phyloP scores from a whole-genome alignment of 2,329 filamentous ascomycete species.

The Cladophialophora carrionii region DNA sequence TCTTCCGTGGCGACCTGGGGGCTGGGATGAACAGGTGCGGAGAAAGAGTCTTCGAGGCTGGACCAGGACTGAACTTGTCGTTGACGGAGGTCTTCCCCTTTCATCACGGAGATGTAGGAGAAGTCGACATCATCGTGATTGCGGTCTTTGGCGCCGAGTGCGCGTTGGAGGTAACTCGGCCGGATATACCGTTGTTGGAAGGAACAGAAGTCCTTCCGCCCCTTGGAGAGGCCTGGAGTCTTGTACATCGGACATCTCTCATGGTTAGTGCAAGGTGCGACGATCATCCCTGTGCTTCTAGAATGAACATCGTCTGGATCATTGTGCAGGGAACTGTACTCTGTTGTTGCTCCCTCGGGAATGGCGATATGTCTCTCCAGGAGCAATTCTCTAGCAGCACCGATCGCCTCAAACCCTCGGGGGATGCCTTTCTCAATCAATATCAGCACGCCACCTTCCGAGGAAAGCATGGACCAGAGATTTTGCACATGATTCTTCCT shows the following conservation, averaged over 20 bases:
- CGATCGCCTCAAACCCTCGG: constrained; percentile 88
- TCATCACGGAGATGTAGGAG: constrained; percentile 83
- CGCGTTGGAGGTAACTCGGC: constrained; percentile 76
- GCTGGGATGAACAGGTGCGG: constrained; percentile 25
- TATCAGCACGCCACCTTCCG: constrained; percentile 82
- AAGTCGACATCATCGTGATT: constrained; percentile 92
- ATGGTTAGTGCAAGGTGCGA: constrained; percentile 81
- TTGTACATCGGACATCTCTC: constrained; percentile 85
- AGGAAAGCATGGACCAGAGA: constrained; percentile 83
- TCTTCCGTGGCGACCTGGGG: constrained; percentile 20
- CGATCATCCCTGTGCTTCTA: constrained; percentile 63
- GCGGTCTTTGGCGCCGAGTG: constrained; percentile 67
- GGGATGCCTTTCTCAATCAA: constrained; percentile 89
- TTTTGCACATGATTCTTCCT: constrained; percentile 82
- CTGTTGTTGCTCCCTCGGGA: constrained; percentile 45
- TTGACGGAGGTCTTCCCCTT: constrained; percentile 66
- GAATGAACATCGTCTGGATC: constrained; percentile 40
- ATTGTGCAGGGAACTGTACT: constrained; percentile 39
- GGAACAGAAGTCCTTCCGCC: constrained; percentile 87
- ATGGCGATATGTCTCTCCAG: constrained; percentile 71
- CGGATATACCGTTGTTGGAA: constrained; percentile 88
- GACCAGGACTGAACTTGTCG: constrained; percentile 32
- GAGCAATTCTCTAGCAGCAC: constrained; percentile 77
- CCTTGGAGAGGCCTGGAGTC: constrained; percentile 67
- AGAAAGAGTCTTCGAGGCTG: constrained; percentile 29